Evolutionary conservation across 768 basidiomycete species (phyloP).

Genomic region (Sarcomyxa edulis): DNA sequence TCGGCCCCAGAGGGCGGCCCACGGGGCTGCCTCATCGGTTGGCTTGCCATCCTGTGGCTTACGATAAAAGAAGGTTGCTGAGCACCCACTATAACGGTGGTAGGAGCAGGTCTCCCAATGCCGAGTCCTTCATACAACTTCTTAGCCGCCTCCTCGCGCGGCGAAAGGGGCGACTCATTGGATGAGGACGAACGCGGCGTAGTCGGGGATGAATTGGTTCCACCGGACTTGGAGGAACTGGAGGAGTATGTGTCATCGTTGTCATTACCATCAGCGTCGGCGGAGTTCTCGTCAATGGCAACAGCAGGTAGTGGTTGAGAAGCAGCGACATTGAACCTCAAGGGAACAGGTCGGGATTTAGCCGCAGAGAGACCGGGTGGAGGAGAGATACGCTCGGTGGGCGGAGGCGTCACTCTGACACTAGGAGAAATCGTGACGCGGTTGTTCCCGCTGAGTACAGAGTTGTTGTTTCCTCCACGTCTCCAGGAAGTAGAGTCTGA

Average conservation of each 20-base stretch:
- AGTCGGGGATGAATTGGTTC: conserved; percentile 61
- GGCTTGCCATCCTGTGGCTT: conserved; percentile 59
- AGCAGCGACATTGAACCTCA: conserved; percentile 52
- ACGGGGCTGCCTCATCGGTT: conserved; percentile 79
- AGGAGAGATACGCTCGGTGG: conserved; percentile 15
- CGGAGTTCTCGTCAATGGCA: conserved; percentile 47
- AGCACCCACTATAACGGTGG: conserved; percentile 33
- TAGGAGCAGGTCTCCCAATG: conserved; percentile 62
- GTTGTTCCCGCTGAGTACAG: conserved; percentile 57
- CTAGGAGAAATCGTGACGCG: conserved; percentile 69
- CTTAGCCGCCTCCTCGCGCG: conserved; percentile 83
- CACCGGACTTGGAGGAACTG: conserved; percentile 48
- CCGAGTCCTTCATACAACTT: conserved; percentile 86
- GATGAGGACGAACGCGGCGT: conserved; percentile 72
- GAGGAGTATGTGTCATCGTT: conserved; percentile 56
- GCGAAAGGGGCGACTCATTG: conserved; percentile 59
- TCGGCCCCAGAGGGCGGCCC: conserved; percentile 86
- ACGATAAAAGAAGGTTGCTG: conserved; percentile 29
- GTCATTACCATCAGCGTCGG: conserved; percentile 32
- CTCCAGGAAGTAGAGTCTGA: conserved; percentile 84
- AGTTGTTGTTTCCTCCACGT: conserved; percentile 68
- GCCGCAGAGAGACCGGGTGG: conserved; percentile 18
- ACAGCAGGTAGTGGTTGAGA: conserved; percentile 50
- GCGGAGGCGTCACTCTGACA: conserved; percentile 54
- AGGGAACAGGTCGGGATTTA: conserved; percentile 60